These are phyloP conservation scores for Saturnispora galanensis DNA, from an alignment of 805 yeast species.

Conservation along the genomic window DNA sequence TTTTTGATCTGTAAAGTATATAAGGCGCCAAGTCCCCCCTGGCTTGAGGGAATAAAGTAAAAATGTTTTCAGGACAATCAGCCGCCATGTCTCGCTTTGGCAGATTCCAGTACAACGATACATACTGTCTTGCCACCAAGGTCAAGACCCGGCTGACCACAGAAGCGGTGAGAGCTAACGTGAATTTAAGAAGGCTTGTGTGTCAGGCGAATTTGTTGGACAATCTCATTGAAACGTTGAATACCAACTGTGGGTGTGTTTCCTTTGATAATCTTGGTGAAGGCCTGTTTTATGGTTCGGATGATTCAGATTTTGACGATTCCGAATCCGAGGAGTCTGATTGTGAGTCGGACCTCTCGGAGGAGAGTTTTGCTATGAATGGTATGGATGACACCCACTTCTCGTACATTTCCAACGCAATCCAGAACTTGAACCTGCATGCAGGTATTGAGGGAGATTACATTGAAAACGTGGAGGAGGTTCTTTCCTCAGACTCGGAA, in stretches of 20 bases:
- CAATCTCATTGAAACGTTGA: constrained; percentile 45
- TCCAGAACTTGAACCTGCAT: not conserved
- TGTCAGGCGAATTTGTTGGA: constrained; percentile 67
- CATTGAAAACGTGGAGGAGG: constrained; percentile 4
- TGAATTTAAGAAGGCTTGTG: constrained; percentile 48
- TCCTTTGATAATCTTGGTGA: constrained; percentile 1
- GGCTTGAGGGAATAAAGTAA: too few relatives aligned
- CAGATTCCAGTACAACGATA: constrained; percentile 28
- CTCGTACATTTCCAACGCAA: not conserved
- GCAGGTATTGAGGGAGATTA: not conserved
- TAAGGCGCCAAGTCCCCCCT: too few relatives aligned
- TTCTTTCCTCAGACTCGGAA: constrained; percentile 4
- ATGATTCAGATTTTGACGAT: constrained; percentile 3
- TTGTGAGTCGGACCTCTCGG: not conserved
- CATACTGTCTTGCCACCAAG: constrained; percentile 52
- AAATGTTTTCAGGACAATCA: not conserved
- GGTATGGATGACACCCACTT: not conserved
- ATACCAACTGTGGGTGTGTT: constrained; percentile 11
- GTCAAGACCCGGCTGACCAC: constrained; percentile 55
- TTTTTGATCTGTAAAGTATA: too few relatives aligned
- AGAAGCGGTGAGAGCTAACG: constrained; percentile 51
- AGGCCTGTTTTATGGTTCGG: not conserved
- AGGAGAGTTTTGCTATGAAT: not conserved
- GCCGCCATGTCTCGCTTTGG: constrained; percentile 5
- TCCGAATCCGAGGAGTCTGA: constrained; percentile 1